Percentiles rank a stretch among this genome's conserved stretches.
Conservation (phyloP, 208 protist genomes). For the Leishmania amazonensis region DNA sequence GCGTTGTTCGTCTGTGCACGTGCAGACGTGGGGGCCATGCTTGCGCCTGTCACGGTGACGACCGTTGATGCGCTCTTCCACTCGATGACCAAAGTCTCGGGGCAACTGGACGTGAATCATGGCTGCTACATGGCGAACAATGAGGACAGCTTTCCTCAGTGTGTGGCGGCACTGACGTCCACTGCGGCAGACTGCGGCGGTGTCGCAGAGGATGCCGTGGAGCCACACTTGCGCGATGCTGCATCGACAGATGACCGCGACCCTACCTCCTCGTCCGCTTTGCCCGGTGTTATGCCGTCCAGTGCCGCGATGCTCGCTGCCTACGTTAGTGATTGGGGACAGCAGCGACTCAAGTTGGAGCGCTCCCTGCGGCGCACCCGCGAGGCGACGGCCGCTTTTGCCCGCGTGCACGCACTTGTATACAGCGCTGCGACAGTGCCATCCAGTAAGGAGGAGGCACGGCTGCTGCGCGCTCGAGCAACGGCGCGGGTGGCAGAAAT, state of each 20-base stretch:
- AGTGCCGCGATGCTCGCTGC: slow-evolving; percentile 27
- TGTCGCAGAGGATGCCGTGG: slow-evolving; percentile 19
- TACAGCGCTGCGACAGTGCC: background rate
- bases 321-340: slow-evolving; percentile 13
- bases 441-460: background rate
- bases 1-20: slow-evolving; percentile 16
- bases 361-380: slow-evolving; percentile 31
- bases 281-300: background rate
- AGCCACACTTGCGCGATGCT: slow-evolving; percentile 10
- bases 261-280: background rate
- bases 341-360: slow-evolving; percentile 28
- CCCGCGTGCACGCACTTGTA: slow-evolving; percentile 15
- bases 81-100: background rate
- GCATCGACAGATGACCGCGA: background rate
- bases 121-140: slow-evolving; percentile 22
- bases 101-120: slow-evolving; percentile 24
- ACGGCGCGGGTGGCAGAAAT: slow-evolving; percentile 11
- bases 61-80: slow-evolving; percentile 20
- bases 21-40: slow-evolving; percentile 2
- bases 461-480: slow-evolving; percentile 19
- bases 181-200: slow-evolving; percentile 26
- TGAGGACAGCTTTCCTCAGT: slow-evolving; percentile 5
- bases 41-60: slow-evolving; percentile 19
- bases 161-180: slow-evolving; percentile 23
- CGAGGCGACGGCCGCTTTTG: slow-evolving; percentile 21